A percentile compares a stretch with the other conserved stretches of the same genome.
Evolutionary conservation across 192 early-diverging fungal genomes (phyloP).

Genomic region (Coemansia sp.): DNA sequence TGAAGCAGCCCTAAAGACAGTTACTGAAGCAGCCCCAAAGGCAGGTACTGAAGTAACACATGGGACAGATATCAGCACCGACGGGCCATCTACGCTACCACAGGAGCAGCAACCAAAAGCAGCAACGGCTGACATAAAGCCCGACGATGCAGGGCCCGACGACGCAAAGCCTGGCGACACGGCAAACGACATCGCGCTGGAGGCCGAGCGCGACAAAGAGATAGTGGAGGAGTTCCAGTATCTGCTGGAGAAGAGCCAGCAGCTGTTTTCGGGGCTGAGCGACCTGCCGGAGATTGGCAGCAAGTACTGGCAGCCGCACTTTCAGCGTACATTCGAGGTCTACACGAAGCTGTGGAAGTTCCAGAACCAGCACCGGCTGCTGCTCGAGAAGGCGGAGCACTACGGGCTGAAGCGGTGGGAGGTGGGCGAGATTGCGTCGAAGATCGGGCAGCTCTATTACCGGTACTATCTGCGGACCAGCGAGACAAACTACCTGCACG

Average conservation of each 20-base stretch:
- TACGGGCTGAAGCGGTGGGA: slow-evolving; percentile 97
- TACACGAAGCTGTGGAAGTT: slow-evolving; percentile 98
- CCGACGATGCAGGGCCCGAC: background rate
- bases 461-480: slow-evolving; percentile 86
- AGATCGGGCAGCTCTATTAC: slow-evolving; percentile 92
- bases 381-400: slow-evolving; percentile 83
- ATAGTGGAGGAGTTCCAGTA: slow-evolving; percentile 88
- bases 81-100: background rate
- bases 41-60: no score
- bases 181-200: background rate
- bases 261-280: slow-evolving; percentile 86
- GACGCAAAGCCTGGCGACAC: background rate
- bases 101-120: background rate
- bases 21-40: no score
- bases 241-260: slow-evolving; percentile 94
- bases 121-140: no score
- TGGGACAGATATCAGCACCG: background rate
- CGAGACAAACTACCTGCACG: slow-evolving; percentile 94
- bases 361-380: slow-evolving; percentile 82
- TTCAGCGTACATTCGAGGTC: slow-evolving; percentile 97
- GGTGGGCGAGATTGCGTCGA: slow-evolving; percentile 97
- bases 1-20: no score
- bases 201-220: slow-evolving; percentile 48
- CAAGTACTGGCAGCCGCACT: slow-evolving; percentile 79
- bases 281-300: slow-evolving; percentile 53